Conservation (phyloP, 805 yeast genomes). For the Torulaspora gathmanii region DNA sequence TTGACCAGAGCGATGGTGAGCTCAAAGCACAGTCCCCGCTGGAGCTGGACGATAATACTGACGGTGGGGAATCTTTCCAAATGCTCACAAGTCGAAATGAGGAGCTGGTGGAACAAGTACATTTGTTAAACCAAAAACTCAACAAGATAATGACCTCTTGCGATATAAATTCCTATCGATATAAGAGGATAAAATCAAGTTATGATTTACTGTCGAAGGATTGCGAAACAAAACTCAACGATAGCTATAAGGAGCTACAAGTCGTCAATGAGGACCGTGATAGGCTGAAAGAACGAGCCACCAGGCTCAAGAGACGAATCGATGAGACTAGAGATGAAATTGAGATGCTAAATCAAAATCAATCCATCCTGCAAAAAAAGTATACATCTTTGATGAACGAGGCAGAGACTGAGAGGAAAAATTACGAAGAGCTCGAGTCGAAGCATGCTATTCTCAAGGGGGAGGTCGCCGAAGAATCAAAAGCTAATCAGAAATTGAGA, state of each 20-base stretch:
- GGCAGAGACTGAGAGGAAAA: slow-evolving; percentile 11
- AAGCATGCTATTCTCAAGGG: slow-evolving; percentile 5
- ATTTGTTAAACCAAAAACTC: slow-evolving; percentile 18
- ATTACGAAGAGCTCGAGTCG: slow-evolving; percentile 9
- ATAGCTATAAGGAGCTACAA: slow-evolving; percentile 5
- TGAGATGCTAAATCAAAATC: slow-evolving; percentile 29
- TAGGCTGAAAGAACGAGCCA: slow-evolving; percentile 12
- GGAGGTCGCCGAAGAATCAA: slow-evolving; percentile 5
- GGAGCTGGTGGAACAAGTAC: slow-evolving; percentile 20
- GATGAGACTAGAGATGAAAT: slow-evolving; percentile 27
- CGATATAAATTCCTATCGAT: slow-evolving; percentile 15
- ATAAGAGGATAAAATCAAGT: slow-evolving; percentile 8
- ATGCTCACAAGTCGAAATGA: slow-evolving; percentile 21
- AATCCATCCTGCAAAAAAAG: slow-evolving; percentile 26
- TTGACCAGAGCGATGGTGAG: slow-evolving; percentile 10
- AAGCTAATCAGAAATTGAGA: slow-evolving; percentile 8
- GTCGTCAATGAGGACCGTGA: slow-evolving; percentile 11
- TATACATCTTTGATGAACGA: slow-evolving; percentile 22
- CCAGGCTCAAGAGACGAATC: slow-evolving; percentile 17
- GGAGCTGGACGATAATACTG: slow-evolving; percentile 12
- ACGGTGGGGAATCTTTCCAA: slow-evolving; percentile 17
- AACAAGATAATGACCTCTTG: slow-evolving; percentile 17
- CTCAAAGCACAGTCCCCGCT: not conserved
- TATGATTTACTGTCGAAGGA: slow-evolving; percentile 10
- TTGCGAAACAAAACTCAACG: slow-evolving; percentile 13